A percentile compares a stretch with the other conserved stretches of the same genome.
These are phyloP conservation scores for Schizosaccharomyces osmophilus DNA, from an alignment of 805 yeast species.

Conservation along the genomic window DNA sequence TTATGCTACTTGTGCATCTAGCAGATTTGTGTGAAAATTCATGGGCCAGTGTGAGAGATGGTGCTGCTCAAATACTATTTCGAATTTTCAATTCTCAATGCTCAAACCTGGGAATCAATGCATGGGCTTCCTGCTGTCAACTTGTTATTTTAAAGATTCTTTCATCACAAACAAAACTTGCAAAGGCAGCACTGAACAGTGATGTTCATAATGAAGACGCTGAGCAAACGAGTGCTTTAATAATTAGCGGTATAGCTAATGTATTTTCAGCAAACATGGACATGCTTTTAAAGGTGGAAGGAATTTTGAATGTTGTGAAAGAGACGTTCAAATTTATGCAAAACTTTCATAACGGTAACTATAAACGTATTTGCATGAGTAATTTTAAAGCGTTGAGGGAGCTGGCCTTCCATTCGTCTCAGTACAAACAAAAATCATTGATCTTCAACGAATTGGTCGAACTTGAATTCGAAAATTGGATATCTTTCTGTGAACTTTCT, in stretches of 20 bases:
- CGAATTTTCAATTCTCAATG: conserved; percentile 58
- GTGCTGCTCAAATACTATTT: conserved; percentile 71
- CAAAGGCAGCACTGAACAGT: no score
- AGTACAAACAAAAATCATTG: neutral
- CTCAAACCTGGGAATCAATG: conserved; percentile 21
- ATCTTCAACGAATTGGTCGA: neutral
- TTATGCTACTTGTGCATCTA: conserved; percentile 35
- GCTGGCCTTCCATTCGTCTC: neutral
- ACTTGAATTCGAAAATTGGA: neutral
- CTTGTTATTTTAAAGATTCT: conserved; percentile 29
- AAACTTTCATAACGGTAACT: neutral
- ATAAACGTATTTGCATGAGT: neutral
- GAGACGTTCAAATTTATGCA: neutral
- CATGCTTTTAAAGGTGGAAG: neutral
- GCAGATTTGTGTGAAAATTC: conserved; percentile 38
- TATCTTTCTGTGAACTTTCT: neutral
- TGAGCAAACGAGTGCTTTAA: neutral
- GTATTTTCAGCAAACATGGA: neutral
- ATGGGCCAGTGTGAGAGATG: conserved; percentile 65
- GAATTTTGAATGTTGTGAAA: neutral
- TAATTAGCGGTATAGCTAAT: neutral
- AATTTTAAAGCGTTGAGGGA: neutral
- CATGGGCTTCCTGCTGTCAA: conserved; percentile 43
- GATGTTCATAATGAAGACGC: neutral
- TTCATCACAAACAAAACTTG: conserved; percentile 2